A percentile compares a stretch with the other conserved stretches of the same genome.
Conservation (phyloP, 805 yeast species). For the Hanseniaspora thailandica region DNA sequence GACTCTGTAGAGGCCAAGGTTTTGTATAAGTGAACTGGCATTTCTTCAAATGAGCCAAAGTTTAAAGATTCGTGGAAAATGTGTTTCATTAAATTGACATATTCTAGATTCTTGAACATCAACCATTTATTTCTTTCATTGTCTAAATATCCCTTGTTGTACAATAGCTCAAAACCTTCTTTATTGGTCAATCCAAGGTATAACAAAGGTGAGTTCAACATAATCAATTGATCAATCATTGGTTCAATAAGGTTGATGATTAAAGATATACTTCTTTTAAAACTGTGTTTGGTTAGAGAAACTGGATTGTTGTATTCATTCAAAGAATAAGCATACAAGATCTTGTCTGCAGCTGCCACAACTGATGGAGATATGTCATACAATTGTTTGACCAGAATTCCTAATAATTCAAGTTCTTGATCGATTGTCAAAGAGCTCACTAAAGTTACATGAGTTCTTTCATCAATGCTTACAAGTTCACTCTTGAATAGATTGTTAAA, state of each 20-base stretch:
- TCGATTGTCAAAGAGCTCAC: slow-evolving; percentile 8
- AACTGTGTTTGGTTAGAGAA: slow-evolving; percentile 35
- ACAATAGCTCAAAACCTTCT: slow-evolving; percentile 56
- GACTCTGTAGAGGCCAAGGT: slow-evolving; percentile 69
- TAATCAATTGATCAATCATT: slow-evolving; percentile 35
- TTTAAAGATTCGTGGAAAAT: slow-evolving; percentile 5
- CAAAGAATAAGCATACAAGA: slow-evolving; percentile 35
- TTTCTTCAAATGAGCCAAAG: slow-evolving; percentile 16
- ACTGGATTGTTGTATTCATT: neutral
- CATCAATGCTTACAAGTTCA: neutral
- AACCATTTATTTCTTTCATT: slow-evolving; percentile 61
- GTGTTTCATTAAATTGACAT: slow-evolving; percentile 39
- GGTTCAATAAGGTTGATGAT: neutral
- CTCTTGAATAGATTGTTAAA: neutral
- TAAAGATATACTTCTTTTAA: neutral
- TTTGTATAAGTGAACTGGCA: slow-evolving; percentile 66
- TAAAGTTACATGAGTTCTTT: neutral
- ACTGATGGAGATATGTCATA: slow-evolving; percentile 54
- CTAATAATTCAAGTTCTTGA: slow-evolving; percentile 34
- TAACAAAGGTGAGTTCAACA: slow-evolving; percentile 45
- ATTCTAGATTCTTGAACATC: slow-evolving; percentile 34
- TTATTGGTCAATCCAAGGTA: slow-evolving; percentile 54
- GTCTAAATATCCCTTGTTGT: slow-evolving; percentile 48
- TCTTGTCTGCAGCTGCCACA: slow-evolving; percentile 43
- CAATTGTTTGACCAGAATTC: slow-evolving; percentile 40